phyloP scores from a whole-genome alignment of 352 stramenopile species.

The Blastocystis sp. region DNA sequence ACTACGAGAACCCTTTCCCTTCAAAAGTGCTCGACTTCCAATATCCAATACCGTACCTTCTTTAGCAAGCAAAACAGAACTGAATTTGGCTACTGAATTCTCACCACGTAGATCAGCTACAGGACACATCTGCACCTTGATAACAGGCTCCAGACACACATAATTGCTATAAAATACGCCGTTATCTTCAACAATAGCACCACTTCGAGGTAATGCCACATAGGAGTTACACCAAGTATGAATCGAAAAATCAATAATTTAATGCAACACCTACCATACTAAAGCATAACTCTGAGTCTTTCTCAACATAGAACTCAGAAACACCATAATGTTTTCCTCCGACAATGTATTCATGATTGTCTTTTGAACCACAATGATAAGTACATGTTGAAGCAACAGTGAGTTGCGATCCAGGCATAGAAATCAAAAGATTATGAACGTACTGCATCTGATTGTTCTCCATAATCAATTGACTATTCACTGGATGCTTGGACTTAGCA shows the following conservation, averaged over 20 bases:
- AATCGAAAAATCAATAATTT: neutral
- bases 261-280: constrained; percentile 7
- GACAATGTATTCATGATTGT: constrained; percentile 27
- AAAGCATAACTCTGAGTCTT: constrained; percentile 48
- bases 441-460: constrained; percentile 58
- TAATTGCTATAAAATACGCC: constrained; percentile 62
- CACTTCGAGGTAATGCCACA: constrained; percentile 23
- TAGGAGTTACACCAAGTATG: constrained; percentile 58
- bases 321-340: constrained; percentile 58
- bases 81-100: constrained; percentile 59
- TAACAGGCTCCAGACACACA: constrained; percentile 55
- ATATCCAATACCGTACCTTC: constrained; percentile 45
- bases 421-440: constrained; percentile 59
- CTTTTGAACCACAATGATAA: neutral
- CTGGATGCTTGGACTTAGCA: constrained; percentile 26
- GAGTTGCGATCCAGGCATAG: constrained; percentile 45
- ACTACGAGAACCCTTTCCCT: constrained; percentile 29
- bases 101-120: constrained; percentile 28
- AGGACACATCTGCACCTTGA: constrained; percentile 59
- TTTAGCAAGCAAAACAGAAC: constrained; percentile 47
- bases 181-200: constrained; percentile 57
- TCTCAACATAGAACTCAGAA: constrained; percentile 59
- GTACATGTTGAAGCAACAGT: constrained; percentile 51
- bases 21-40: constrained; percentile 23
- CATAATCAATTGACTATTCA: constrained; percentile 62